Base-by-base conservation (phyloP, 2,329 filamentous ascomycete genomes). In the Trichothecium sympodiale region DNA sequence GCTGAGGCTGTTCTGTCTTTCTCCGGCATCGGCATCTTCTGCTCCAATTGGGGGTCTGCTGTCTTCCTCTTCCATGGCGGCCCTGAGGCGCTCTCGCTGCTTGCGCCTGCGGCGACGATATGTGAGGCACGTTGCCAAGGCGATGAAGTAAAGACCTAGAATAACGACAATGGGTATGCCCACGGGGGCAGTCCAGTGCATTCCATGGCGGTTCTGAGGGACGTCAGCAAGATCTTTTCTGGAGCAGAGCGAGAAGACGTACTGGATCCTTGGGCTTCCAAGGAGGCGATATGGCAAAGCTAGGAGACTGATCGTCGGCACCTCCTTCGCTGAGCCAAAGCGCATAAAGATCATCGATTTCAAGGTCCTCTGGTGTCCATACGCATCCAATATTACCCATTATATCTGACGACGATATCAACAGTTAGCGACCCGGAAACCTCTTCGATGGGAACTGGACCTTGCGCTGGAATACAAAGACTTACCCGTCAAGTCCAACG, bases 401-500 rank as follows among this genome's bases (percentile, higher is more conserved):
- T n/a, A 33, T 38, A 33, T 50, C 53, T 57, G 38, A 16, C 16
- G 20, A 15, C 27, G 18, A n/a, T 25, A 35, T 35, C 18, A 34
- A 15, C 15, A 29, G 6, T 25, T n/a, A n/a, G n/a, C n/a, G n/a
- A n/a, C n/a, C n/a, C n/a, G n/a, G n/a, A n/a, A n/a, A n/a, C n/a
- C n/a, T n/a, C n/a, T n/a, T n/a, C n/a, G n/a, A n/a, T n/a, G n/a
- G n/a, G n/a, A n/a, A n/a, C n/a, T n/a, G n/a, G n/a, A n/a, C n/a
- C n/a, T n/a, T n/a, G n/a, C n/a, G n/a, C n/a, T n/a, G n/a, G n/a
- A n/a, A n/a, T n/a, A 12, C n/a, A 31, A 29, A 39, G 34, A 46
- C 53, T 42, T 37, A 55, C 52, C 47, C 31, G 48, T 55, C n/a
- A 55, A 36, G 34, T 56, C 52, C 13, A 47, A 43, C 12, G 50